Percentiles rank a stretch among this genome's conserved stretches.
phyloP scores from a whole-genome alignment of 495 filamentous ascomycete genomes.

The Neurospora discreta region DNA sequence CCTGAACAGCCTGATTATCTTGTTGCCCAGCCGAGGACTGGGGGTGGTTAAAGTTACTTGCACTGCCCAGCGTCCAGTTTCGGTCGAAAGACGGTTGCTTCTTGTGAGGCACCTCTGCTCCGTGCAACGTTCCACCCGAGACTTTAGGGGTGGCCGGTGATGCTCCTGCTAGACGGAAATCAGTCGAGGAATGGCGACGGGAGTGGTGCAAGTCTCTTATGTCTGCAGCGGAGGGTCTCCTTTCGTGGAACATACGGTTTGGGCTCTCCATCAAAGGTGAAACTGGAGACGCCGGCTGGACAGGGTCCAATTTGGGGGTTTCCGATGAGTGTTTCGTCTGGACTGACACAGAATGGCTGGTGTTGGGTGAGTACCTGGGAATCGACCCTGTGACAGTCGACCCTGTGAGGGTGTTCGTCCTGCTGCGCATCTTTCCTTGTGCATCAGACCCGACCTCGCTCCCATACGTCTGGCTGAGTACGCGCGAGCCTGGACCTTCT shows the following conservation, averaged over 20 bases:
- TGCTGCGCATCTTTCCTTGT: constrained; percentile 28
- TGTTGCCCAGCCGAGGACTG: constrained; percentile 37
- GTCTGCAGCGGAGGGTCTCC: constrained; percentile 66
- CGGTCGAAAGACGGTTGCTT: constrained; percentile 84
- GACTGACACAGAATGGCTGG: constrained; percentile 27
- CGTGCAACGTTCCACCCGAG: constrained; percentile 23
- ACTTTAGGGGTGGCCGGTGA: constrained; percentile 26
- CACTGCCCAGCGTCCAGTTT: constrained; percentile 70
- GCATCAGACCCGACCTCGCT: constrained; percentile 44
- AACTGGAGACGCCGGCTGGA: constrained; percentile 29
- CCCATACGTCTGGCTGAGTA: constrained; percentile 39
- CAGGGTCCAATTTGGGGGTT: constrained; percentile 30
- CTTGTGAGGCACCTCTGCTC: constrained; percentile 42
- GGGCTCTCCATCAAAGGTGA: constrained; percentile 46
- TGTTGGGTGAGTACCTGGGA: constrained; percentile 43
- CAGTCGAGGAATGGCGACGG: constrained; percentile 82
- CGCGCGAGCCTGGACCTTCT: constrained; percentile 20
- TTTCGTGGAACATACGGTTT: constrained; percentile 34
- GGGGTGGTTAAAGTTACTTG: constrained; percentile 20
- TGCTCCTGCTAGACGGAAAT: constrained; percentile 41
- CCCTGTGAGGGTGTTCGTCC: constrained; percentile 61
- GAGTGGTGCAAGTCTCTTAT: constrained; percentile 75
- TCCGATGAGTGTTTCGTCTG: constrained; percentile 33
- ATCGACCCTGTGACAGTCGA: constrained; percentile 76
- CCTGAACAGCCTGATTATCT: constrained; percentile 20